Evolutionary conservation across 192 early-diverging fungal species (phyloP).

Genomic region (Backusella tuberculispora): DNA sequence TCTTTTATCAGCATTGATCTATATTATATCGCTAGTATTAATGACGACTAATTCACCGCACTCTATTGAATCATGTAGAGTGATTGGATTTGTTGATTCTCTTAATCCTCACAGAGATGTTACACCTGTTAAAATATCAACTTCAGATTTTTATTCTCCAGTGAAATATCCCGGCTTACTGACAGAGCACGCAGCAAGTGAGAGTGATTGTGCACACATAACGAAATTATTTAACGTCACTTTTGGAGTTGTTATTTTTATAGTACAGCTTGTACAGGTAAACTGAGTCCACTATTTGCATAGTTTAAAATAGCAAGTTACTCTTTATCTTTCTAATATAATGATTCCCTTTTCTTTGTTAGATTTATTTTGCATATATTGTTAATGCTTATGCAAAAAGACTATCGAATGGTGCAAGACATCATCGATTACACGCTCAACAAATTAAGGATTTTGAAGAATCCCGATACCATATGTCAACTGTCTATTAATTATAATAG

Average conservation of each 20-base stretch:
- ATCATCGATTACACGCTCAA: slow-evolving; percentile 37
- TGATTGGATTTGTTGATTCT: slow-evolving; percentile 35
- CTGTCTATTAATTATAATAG: slow-evolving; percentile 30
- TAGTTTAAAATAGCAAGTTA: background rate
- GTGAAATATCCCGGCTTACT: slow-evolving; percentile 37
- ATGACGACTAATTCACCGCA: slow-evolving; percentile 27
- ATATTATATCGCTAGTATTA: slow-evolving; percentile 34
- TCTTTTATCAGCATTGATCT: slow-evolving; percentile 35
- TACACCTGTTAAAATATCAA: slow-evolving; percentile 16
- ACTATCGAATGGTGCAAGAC: slow-evolving; percentile 36
- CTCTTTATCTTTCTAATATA: background rate
- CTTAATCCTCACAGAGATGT: slow-evolving; percentile 29
- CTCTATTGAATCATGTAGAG: slow-evolving; percentile 29
- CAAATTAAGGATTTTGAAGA: slow-evolving; percentile 43
- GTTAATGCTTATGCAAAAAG: slow-evolving; percentile 37
- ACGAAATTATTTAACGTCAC: slow-evolving; percentile 26
- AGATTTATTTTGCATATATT: slow-evolving; percentile 41
- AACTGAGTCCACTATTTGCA: background rate
- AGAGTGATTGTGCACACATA: slow-evolving; percentile 19
- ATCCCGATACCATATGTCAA: slow-evolving; percentile 37
- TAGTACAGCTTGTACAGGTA: slow-evolving; percentile 42
- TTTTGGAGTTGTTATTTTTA: slow-evolving; percentile 31
- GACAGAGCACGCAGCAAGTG: slow-evolving; percentile 28
- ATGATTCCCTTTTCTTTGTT: background rate
- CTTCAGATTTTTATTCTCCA: slow-evolving; percentile 33